These are phyloP conservation scores for Tagetes erecta DNA, from an alignment of 129 eudicot genomes.

Conservation along the genomic window DNA sequence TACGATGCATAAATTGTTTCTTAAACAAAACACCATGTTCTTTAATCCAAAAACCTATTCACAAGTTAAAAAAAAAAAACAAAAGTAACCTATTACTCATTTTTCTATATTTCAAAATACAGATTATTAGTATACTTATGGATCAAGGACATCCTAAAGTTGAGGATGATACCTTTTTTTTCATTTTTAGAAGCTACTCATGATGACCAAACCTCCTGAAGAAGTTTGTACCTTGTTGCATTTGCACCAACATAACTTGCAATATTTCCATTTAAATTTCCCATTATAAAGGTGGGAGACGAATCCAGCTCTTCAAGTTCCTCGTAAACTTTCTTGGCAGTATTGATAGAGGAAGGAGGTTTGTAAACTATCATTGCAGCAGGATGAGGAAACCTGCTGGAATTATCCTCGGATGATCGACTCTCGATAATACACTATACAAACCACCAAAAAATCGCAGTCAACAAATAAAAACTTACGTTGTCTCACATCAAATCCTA, in stretches of 20 bases:
- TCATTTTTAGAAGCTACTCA: constrained; percentile 23
- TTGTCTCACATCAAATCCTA: background rate
- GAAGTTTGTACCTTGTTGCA: constrained; percentile 67
- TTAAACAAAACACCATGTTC: constrained; percentile 15
- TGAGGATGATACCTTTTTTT: constrained; percentile 1
- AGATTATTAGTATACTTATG: constrained; percentile 6
- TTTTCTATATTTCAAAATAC: constrained; percentile 27
- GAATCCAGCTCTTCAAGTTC: constrained; percentile 61
- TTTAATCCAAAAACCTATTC: constrained; percentile 21
- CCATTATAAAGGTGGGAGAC: constrained; percentile 42
- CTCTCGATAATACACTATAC: constrained; percentile 60
- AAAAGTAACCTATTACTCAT: constrained; percentile 8
- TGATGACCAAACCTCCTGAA: constrained; percentile 74
- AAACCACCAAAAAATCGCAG: constrained; percentile 16
- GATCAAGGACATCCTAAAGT: constrained; percentile 6
- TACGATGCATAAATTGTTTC: constrained; percentile 20
- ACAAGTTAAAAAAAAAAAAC: constrained; percentile 18
- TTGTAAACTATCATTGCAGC: constrained; percentile 51
- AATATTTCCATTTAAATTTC: constrained; percentile 33
- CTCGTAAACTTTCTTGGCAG: constrained; percentile 64
- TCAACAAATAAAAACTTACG: background rate
- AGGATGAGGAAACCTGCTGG: constrained; percentile 50
- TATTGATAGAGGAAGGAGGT: constrained; percentile 53
- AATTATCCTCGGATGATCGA: constrained; percentile 47
- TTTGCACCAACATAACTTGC: constrained; percentile 40